Evolutionary conservation across 2,329 filamentous ascomycete species (phyloP).

Genomic region (Colletotrichum sp.): DNA sequence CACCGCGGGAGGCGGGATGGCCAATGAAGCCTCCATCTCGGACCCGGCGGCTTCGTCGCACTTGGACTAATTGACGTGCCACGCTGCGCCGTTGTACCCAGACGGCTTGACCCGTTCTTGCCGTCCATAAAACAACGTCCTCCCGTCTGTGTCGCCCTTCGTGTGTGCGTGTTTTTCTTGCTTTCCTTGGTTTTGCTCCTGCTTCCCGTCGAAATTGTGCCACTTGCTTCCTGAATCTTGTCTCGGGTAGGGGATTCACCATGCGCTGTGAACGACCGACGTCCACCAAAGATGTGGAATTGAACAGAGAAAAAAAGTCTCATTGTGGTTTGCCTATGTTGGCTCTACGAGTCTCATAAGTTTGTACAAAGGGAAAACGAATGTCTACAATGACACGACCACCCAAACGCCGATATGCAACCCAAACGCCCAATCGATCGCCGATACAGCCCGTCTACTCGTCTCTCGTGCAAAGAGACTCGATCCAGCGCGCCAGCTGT

Average conservation of each 20-base stretch:
- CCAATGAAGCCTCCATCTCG: conserved; percentile 4
- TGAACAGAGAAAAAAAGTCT: background rate
- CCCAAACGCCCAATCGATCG: background rate
- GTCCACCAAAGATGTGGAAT: background rate
- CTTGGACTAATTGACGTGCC: background rate
- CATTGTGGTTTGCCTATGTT: background rate
- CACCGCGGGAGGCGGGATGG: background rate
- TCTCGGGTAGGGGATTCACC: background rate
- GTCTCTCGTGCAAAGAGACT: conserved; percentile 29
- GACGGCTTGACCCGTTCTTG: background rate
- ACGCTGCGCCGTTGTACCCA: background rate
- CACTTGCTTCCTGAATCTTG: background rate
- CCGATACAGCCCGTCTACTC: background rate
- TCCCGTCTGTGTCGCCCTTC: background rate
- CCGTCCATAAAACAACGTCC: background rate
- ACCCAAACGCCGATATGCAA: background rate
- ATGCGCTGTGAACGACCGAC: background rate
- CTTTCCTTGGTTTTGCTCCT: background rate
- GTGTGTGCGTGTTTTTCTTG: background rate
- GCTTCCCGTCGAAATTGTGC: background rate
- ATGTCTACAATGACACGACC: background rate
- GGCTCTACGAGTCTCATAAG: background rate
- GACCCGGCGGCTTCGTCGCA: background rate
- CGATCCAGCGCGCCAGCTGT: conserved; percentile 54
- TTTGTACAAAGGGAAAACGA: background rate